Evolutionary conservation across 805 yeast species (phyloP).

Genomic region (Komagataella mondaviorum): DNA sequence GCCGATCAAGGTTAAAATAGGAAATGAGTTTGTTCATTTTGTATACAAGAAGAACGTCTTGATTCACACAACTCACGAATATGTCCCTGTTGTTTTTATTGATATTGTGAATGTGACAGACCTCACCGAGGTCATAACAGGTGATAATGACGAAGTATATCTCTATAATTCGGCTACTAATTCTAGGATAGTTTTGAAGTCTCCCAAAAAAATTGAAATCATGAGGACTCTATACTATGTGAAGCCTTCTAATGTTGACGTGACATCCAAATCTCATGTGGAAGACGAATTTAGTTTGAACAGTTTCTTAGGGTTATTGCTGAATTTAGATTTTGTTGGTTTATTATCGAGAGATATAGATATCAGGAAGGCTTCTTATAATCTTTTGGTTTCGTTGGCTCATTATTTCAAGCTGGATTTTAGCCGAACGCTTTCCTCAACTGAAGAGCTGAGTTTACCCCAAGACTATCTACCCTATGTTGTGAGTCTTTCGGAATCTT

Average conservation of each 20-base stretch:
- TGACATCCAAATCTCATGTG: conserved; percentile 17
- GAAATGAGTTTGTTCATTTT: conserved; percentile 55
- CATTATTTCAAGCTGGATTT: conserved; percentile 43
- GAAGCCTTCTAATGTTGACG: conserved; percentile 30
- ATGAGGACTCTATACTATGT: conserved; percentile 58
- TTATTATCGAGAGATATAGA: conserved; percentile 44
- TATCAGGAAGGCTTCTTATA: conserved; percentile 50
- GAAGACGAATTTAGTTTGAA: conserved; percentile 16
- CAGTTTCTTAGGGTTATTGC: conserved; percentile 38
- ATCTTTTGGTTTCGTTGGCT: conserved; percentile 49
- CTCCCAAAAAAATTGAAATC: conserved; percentile 46
- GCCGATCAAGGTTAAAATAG: conserved; percentile 55
- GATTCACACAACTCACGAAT: conserved; percentile 20
- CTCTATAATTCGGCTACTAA: conserved; percentile 22
- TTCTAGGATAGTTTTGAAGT: conserved; percentile 24
- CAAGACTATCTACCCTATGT: conserved; percentile 51
- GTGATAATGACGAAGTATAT: conserved; percentile 36
- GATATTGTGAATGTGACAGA: conserved; percentile 29
- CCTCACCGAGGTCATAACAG: conserved; percentile 28
- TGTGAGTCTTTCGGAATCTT: conserved; percentile 35
- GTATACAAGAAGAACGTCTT: conserved; percentile 27
- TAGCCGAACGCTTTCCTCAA: conserved; percentile 40
- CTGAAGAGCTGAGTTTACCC: conserved; percentile 56
- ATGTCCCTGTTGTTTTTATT: conserved; percentile 22
- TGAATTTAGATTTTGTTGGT: conserved; percentile 57